Evolutionary conservation across 202 grass and related monocot species (phyloP).

Genomic region (Alloteropsis angusta): DNA sequence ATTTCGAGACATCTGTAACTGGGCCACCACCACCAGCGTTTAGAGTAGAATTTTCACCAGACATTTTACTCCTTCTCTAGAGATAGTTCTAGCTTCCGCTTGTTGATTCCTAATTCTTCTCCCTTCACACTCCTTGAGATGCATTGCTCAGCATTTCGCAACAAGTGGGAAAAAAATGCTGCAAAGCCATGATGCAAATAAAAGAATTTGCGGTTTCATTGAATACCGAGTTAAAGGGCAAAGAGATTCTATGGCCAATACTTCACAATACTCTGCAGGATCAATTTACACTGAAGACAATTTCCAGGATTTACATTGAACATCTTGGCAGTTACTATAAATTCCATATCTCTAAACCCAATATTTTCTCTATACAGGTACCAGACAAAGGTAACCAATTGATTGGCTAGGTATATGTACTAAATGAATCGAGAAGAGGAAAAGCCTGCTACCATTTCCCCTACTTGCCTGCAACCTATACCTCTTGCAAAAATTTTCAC

Average conservation of each 20-base stretch:
- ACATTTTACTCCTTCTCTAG: background rate
- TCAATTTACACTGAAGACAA: constrained; percentile 4
- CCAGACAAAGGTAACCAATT: background rate
- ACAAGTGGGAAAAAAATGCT: background rate
- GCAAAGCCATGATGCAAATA: constrained; percentile 2
- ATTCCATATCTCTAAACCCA: background rate
- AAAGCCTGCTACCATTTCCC: background rate
- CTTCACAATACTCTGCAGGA: background rate
- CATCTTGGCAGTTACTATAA: background rate
- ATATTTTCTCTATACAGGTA: constrained; percentile 3
- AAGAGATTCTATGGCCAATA: background rate
- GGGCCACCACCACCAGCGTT: background rate
- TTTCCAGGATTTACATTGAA: background rate
- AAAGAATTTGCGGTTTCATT: background rate
- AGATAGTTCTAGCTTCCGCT: background rate
- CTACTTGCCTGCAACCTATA: constrained; percentile 16
- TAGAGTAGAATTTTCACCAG: constrained; percentile 16
- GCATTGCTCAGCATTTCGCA: background rate
- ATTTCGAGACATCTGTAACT: constrained; percentile 5
- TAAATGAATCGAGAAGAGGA: background rate
- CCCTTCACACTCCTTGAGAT: background rate
- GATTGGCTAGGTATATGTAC: background rate
- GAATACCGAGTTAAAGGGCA: background rate
- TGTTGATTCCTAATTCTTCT: constrained; percentile 13
- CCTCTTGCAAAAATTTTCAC: constrained; percentile 4